Evolutionary conservation across 345 rosid species (phyloP).

Genomic region (Corymbia maculata): DNA sequence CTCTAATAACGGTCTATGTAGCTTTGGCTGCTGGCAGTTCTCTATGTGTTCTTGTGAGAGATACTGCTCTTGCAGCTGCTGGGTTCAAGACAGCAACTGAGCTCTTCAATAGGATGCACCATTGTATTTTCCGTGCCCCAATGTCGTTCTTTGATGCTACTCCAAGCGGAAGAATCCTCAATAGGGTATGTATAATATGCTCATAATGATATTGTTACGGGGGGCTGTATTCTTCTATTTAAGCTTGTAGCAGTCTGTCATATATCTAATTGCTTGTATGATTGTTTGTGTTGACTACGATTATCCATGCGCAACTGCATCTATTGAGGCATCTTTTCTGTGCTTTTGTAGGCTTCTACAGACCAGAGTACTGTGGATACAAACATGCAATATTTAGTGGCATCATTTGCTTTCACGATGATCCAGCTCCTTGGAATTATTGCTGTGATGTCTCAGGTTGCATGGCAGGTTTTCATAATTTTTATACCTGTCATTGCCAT

Average conservation of each 20-base stretch:
- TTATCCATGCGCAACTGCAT: neutral
- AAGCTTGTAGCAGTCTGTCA: too few species aligned
- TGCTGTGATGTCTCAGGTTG: conserved; percentile 75
- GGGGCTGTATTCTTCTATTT: neutral
- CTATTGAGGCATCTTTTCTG: neutral
- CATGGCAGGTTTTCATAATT: conserved; percentile 71
- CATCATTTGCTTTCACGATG: conserved; percentile 27
- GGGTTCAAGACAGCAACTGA: conserved; percentile 54
- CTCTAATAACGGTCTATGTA: conserved; percentile 41
- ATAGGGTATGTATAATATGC: conserved; percentile 23
- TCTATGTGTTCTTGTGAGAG: conserved; percentile 35
- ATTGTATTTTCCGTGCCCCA: conserved; percentile 61
- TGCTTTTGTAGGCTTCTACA: conserved; percentile 57
- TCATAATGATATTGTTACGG: neutral
- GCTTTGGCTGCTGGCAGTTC: conserved; percentile 46
- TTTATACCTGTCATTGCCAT: conserved; percentile 59
- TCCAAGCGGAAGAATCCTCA: conserved; percentile 56
- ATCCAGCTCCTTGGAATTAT: conserved; percentile 68
- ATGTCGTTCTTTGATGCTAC: conserved; percentile 80
- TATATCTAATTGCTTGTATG: neutral
- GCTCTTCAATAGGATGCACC: conserved; percentile 59
- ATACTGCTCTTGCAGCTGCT: conserved; percentile 28
- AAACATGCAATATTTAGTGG: conserved; percentile 36
- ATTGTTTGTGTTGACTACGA: neutral
- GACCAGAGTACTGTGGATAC: conserved; percentile 69